Conservation (phyloP, 2,329 filamentous ascomycete genomes). For the Aulographum hederae region DNA sequence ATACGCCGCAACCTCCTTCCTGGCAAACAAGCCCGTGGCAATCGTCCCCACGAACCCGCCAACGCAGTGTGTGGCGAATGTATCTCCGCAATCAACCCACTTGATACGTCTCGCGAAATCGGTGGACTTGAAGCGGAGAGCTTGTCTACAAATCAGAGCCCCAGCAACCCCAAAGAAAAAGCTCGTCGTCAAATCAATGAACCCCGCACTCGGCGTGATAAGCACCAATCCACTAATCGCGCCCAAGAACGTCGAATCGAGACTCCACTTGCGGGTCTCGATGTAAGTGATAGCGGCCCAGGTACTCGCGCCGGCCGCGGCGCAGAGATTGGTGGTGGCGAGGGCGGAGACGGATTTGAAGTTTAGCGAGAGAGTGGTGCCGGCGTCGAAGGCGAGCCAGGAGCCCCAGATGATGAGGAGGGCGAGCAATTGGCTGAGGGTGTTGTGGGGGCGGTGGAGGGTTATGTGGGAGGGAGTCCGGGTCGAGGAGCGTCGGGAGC, state of each 20-base stretch:
- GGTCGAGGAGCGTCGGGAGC: constrained; percentile 23
- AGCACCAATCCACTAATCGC: constrained; percentile 34
- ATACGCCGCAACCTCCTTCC: constrained; percentile 32
- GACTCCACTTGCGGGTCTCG: constrained; percentile 25
- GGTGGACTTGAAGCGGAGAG: constrained; percentile 33
- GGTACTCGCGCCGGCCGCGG: constrained; percentile 26
- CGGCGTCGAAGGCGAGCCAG: constrained; percentile 33
- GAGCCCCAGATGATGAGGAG: constrained; percentile 33
- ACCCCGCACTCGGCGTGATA: constrained; percentile 31
- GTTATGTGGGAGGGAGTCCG: constrained; percentile 28
- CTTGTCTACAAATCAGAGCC: constrained; percentile 30
- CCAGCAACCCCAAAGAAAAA: constrained; percentile 30
- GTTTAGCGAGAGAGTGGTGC: constrained; percentile 28
- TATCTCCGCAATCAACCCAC: constrained; percentile 38
- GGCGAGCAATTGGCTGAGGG: constrained; percentile 27
- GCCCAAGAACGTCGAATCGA: constrained; percentile 33
- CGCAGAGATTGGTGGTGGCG: constrained; percentile 31
- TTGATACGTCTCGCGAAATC: constrained; percentile 25
- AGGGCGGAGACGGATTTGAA: constrained; percentile 32
- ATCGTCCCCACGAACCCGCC: constrained; percentile 33
- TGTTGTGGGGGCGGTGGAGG: constrained; percentile 29
- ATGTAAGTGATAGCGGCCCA: constrained; percentile 28
- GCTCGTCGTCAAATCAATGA: constrained; percentile 30
- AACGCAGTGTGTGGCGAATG: constrained; percentile 35
- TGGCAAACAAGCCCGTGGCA: constrained; percentile 31